These are phyloP conservation scores for Apiospora sp. DNA, from an alignment of 2,329 filamentous ascomycete species.

Conservation along the genomic window DNA sequence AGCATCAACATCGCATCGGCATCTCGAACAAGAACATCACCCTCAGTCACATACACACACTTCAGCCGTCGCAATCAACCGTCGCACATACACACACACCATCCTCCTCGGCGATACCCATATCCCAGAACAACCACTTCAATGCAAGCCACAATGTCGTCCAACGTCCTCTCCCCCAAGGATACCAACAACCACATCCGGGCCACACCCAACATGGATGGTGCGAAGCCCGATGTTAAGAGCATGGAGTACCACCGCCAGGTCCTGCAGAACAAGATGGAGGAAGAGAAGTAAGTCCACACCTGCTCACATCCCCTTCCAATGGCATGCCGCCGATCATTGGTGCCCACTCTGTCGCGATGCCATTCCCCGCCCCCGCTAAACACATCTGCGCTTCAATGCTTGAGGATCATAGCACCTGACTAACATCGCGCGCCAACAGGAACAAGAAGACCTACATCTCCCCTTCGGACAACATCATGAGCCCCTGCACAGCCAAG, in stretches of 20 bases:
- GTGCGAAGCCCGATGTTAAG: constrained; percentile 61
- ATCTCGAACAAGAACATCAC: background rate
- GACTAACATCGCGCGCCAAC: constrained; percentile 24
- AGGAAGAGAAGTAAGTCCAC: constrained; percentile 67
- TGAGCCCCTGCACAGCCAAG: constrained; percentile 87
- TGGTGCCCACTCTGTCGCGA: background rate
- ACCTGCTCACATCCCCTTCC: background rate
- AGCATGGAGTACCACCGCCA: constrained; percentile 82
- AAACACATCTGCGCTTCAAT: background rate
- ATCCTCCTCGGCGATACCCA: background rate
- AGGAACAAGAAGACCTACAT: constrained; percentile 67
- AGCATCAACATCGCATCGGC: background rate
- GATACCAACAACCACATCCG: constrained; percentile 65
- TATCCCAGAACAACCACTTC: background rate
- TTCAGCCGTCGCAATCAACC: background rate
- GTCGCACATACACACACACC: background rate
- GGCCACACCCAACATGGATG: constrained; percentile 37
- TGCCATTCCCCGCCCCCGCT: background rate
- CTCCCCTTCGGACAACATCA: constrained; percentile 87
- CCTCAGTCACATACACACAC: background rate
- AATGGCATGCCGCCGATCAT: background rate
- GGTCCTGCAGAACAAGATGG: constrained; percentile 75
- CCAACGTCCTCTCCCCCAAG: constrained; percentile 68
- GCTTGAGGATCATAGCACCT: background rate
- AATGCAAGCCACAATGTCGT: constrained; percentile 56